A percentile compares a stretch with the other conserved stretches of the same genome.
Evolutionary conservation across 2,329 filamentous ascomycete genomes (phyloP).

Genomic region (Hypoxylon sp.): DNA sequence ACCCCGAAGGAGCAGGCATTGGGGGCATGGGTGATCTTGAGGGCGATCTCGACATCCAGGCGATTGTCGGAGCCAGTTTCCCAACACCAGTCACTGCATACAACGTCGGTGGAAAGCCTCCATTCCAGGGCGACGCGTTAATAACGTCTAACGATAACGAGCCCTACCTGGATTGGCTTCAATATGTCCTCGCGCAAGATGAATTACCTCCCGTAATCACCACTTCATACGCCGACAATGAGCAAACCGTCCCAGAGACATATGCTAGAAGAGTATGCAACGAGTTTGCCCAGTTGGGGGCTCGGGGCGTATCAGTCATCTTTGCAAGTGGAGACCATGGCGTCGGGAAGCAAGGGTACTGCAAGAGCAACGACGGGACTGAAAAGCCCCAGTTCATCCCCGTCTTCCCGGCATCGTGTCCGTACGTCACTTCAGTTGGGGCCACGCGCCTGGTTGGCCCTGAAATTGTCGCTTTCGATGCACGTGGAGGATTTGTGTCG

Average conservation of each 20-base stretch:
- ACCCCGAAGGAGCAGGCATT: not conserved
- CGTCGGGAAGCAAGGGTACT: slow-evolving; percentile 45
- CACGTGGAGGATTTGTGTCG: not conserved
- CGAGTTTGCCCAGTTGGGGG: slow-evolving; percentile 74
- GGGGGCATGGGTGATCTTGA: not conserved
- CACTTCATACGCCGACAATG: slow-evolving; percentile 78
- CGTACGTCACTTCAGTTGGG: slow-evolving; percentile 42
- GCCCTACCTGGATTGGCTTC: not conserved
- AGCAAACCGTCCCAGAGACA: slow-evolving; percentile 71
- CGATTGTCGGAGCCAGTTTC: not conserved
- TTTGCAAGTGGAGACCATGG: not conserved
- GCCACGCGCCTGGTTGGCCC: not conserved
- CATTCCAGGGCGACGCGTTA: not conserved
- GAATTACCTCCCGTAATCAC: slow-evolving; percentile 39
- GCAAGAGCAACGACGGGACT: slow-evolving; percentile 65
- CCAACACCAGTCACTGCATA: not conserved
- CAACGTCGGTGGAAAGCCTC: not conserved
- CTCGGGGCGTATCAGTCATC: not conserved
- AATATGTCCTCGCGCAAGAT: not conserved
- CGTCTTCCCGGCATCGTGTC: slow-evolving; percentile 66
- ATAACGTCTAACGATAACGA: not conserved
- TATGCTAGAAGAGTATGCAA: slow-evolving; percentile 73
- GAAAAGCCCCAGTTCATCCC: slow-evolving; percentile 64
- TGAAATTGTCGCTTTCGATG: not conserved
- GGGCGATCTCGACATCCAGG: not conserved